These are phyloP conservation scores for Cryptococcus deneoformans DNA, from an alignment of 1,284 basidiomycete genomes.

Conservation along the genomic window DNA sequence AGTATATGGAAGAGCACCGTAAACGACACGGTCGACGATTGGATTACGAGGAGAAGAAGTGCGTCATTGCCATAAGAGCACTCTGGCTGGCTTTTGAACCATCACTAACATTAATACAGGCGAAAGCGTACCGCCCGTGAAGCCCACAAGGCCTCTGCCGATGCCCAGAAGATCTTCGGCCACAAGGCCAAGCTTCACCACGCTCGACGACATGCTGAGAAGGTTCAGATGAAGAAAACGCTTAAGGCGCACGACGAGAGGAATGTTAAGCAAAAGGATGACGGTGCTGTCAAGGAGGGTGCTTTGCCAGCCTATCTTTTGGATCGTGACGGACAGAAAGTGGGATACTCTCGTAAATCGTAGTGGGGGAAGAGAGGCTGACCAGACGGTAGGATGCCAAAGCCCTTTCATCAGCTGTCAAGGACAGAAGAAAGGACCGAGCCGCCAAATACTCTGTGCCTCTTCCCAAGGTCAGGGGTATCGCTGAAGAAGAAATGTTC, in stretches of 20 bases:
- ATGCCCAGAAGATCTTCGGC: slow-evolving; percentile 92
- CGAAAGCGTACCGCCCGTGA: slow-evolving; percentile 91
- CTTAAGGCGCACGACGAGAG: slow-evolving; percentile 99
- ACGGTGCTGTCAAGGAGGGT: slow-evolving; percentile 74
- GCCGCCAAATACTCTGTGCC: slow-evolving; percentile 98
- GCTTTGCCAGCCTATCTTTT: slow-evolving; percentile 93
- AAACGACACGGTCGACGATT: slow-evolving; percentile 49
- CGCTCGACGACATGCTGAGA: slow-evolving; percentile 92
- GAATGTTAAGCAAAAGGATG: slow-evolving; percentile 91
- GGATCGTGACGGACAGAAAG: slow-evolving; percentile 91
- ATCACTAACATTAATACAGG: slow-evolving; percentile 51
- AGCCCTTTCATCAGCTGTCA: slow-evolving; percentile 94
- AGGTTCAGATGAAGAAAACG: slow-evolving; percentile 98
- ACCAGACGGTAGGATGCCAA: slow-evolving; percentile 72
- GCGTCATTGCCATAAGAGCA: slow-evolving; percentile 5
- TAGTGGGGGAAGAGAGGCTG: neutral
- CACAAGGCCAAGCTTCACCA: slow-evolving; percentile 98
- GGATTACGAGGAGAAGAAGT: slow-evolving; percentile 50
- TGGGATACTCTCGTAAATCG: slow-evolving; percentile 10
- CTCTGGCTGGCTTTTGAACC: too few relatives aligned
- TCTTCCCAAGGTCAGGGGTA: slow-evolving; percentile 93
- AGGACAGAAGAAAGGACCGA: slow-evolving; percentile 99
- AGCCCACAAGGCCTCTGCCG: slow-evolving; percentile 80
- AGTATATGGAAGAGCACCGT: slow-evolving; percentile 52
- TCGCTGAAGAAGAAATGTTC: slow-evolving; percentile 99